Evolutionary conservation across 1,284 basidiomycete genomes (phyloP).

Genomic region (Cutaneotrichosporon cyanovorans): DNA sequence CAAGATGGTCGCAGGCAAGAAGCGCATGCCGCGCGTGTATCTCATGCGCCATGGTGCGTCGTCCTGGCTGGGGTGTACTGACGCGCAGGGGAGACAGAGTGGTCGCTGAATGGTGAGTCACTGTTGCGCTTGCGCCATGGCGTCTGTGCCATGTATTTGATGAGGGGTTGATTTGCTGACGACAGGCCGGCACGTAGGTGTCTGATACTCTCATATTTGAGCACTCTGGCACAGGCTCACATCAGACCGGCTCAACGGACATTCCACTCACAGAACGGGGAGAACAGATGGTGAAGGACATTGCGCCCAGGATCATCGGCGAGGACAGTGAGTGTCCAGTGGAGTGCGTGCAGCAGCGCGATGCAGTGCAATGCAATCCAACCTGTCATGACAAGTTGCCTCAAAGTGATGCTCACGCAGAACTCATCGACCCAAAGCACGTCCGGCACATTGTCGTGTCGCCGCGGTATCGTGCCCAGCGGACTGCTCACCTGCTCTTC

Average conservation of each 20-base stretch:
- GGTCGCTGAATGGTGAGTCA: slow-evolving; percentile 68
- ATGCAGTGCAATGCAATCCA: not conserved
- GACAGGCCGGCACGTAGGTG: slow-evolving; percentile 59
- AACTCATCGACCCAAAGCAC: slow-evolving; percentile 68
- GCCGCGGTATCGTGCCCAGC: slow-evolving; percentile 72
- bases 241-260: slow-evolving; percentile 75
- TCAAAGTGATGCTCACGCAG: slow-evolving; percentile 48
- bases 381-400: no score
- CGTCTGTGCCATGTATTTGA: no score
- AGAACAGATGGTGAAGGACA: slow-evolving; percentile 61
- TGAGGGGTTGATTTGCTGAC: not conserved
- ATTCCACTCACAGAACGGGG: slow-evolving; percentile 78
- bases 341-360: no score
- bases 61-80: no score
- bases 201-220: slow-evolving; percentile 1
- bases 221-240: no score
- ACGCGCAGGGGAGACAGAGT: slow-evolving; percentile 75
- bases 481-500: slow-evolving; percentile 67
- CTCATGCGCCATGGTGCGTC: slow-evolving; percentile 42
- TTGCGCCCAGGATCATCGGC: slow-evolving; percentile 63
- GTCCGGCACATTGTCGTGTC: slow-evolving; percentile 73
- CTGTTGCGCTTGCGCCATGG: not conserved
- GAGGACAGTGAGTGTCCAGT: slow-evolving; percentile 57
- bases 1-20: slow-evolving; percentile 7
- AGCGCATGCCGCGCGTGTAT: slow-evolving; percentile 47